Evolutionary conservation across 305 asterid genomes (phyloP).

Genomic region (Solanum aculeatissimum): DNA sequence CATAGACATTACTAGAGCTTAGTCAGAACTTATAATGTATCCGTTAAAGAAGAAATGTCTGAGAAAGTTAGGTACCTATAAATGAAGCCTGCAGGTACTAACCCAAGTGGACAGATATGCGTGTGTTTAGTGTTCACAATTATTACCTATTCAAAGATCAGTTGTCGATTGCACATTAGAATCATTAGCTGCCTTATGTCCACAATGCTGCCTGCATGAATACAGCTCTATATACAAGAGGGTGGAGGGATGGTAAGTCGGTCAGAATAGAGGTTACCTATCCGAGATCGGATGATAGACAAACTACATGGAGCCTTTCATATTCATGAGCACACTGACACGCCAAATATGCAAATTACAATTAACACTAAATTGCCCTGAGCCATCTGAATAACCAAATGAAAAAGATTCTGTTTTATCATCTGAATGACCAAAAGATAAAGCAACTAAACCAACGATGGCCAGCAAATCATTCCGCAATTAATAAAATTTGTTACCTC

Average conservation of each 20-base stretch:
- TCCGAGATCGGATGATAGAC: conserved; percentile 31
- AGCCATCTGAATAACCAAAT: conserved; percentile 28
- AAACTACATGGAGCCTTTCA: conserved; percentile 31
- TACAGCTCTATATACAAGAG: conserved; percentile 2
- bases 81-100: not conserved
- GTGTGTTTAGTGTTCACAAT: not conserved
- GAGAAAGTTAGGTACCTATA: not conserved
- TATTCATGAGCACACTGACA: conserved; percentile 22
- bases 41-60: not conserved
- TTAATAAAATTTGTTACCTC: conserved; percentile 40
- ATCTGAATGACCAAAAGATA: conserved; percentile 27
- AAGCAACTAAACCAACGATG: conserved; percentile 11
- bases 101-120: not conserved
- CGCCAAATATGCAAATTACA: conserved; percentile 35
- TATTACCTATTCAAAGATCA: not conserved
- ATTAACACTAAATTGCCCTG: conserved; percentile 19
- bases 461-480: conserved; percentile 17
- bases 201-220: conserved; percentile 3
- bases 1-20: not conserved
- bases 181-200: conserved; percentile 2
- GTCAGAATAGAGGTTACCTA: conserved; percentile 35
- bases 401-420: conserved; percentile 20
- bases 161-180: not conserved
- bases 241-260: conserved; percentile 2
- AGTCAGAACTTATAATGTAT: not conserved